A percentile compares a stretch with the other conserved stretches of the same genome.
Evolutionary conservation across 257 asterid species (phyloP).

Genomic region (Ophiorrhiza pumila): DNA sequence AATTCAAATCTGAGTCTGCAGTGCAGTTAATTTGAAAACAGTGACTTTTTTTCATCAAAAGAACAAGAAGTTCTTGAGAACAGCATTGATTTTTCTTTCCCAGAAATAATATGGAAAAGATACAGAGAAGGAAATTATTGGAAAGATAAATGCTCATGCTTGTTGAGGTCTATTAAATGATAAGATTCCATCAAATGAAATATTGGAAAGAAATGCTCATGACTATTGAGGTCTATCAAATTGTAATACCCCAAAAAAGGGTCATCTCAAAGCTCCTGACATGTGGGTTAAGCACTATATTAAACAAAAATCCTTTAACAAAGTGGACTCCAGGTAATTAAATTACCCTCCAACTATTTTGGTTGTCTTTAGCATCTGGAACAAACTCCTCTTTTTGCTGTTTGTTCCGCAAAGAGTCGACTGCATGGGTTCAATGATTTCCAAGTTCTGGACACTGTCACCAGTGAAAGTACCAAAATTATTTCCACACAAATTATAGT

Average conservation of each 20-base stretch:
- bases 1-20: background rate
- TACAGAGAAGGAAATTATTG: background rate
- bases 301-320: background rate
- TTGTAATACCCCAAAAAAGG: background rate
- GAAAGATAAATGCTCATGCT: background rate
- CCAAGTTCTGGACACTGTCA: slow-evolving; percentile 93
- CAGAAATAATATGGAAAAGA: background rate
- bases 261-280: background rate
- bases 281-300: background rate
- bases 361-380: slow-evolving; percentile 95
- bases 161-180: background rate
- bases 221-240: background rate
- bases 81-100: background rate
- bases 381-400: slow-evolving; percentile 82
- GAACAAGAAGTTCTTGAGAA: background rate
- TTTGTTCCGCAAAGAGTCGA: slow-evolving; percentile 67
- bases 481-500: background rate
- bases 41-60: background rate
- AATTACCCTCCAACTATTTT: slow-evolving; percentile 94
- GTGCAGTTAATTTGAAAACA: background rate
- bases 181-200: background rate
- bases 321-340: slow-evolving; percentile 17
- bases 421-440: slow-evolving; percentile 88
- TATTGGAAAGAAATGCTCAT: background rate
- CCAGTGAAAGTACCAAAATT: slow-evolving; percentile 21